A percentile compares a stretch with the other conserved stretches of the same genome.
Conservation (phyloP, 371 early-diverging fungal species). For the Zopfochytrium polystomum region DNA sequence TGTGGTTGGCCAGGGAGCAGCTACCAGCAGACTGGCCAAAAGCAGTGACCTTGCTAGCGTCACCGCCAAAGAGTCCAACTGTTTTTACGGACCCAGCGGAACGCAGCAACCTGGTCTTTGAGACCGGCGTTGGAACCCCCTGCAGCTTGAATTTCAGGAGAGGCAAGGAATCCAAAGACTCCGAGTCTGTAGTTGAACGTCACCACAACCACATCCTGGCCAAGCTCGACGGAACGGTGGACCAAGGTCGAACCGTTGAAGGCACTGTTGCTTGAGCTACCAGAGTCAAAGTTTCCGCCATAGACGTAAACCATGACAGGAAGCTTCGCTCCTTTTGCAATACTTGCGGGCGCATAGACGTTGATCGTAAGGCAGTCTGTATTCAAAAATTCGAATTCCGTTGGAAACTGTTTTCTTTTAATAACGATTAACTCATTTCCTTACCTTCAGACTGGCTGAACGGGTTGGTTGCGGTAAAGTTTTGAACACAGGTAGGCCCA, state of each 20-base stretch:
- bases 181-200: background rate
- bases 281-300: background rate
- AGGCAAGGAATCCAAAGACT: background rate
- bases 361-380: background rate
- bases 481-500: no score
- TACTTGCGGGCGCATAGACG: background rate
- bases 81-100: constrained; percentile 50
- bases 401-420: no score
- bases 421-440: no score
- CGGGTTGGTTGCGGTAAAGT: no score
- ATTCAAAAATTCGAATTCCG: no score
- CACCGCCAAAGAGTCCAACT: constrained; percentile 50
- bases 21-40: constrained; percentile 48
- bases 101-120: constrained; percentile 22
- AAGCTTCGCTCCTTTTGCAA: background rate
- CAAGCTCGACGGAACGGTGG: background rate
- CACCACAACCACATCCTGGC: background rate
- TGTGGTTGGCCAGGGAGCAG: background rate
- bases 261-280: background rate
- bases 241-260: background rate
- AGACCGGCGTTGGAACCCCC: background rate
- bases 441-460: no score
- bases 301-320: background rate
- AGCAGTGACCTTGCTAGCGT: constrained; percentile 39
- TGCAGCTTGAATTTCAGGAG: background rate